Conservation (phyloP, 140 eudicot genomes). For the Anethum foeniculum region DNA sequence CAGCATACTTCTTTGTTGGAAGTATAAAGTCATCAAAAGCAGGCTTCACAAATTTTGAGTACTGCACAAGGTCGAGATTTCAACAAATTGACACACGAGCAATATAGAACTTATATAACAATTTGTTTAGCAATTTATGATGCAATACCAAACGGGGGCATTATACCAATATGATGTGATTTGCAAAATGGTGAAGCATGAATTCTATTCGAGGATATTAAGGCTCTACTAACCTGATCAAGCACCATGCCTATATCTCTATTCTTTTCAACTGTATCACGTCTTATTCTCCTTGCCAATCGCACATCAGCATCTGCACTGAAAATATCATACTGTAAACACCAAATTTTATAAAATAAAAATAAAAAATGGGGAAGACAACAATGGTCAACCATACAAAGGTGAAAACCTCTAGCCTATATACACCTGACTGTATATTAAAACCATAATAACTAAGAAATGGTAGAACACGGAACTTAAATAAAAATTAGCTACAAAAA, state of each 20-base stretch:
- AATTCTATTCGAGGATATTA: conserved; percentile 7
- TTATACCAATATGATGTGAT: not conserved
- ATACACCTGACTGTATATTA: not conserved
- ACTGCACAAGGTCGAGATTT: conserved; percentile 42
- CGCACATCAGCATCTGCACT: conserved; percentile 99
- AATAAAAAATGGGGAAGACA: not conserved
- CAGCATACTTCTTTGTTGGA: conserved; percentile 93
- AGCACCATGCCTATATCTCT: conserved; percentile 73
- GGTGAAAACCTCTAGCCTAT: not conserved
- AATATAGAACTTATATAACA: not conserved
- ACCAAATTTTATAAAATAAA: conserved; percentile 5
- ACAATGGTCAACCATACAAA: not conserved
- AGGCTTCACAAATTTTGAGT: conserved; percentile 89
- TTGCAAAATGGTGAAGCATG: not conserved
- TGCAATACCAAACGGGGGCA: not conserved
- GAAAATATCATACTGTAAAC: conserved; percentile 40
- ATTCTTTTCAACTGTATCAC: conserved; percentile 82
- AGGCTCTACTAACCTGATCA: conserved; percentile 65
- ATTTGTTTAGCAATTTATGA: not conserved
- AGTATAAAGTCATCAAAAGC: conserved; percentile 96
- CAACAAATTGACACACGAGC: not conserved
- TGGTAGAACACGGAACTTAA: not conserved
- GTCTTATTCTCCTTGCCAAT: conserved; percentile 91
- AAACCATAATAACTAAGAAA: not conserved
- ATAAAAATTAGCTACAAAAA: not conserved